These are phyloP conservation scores for Petrea volubilis DNA, from an alignment of 257 asterid genomes.

Conservation along the genomic window DNA sequence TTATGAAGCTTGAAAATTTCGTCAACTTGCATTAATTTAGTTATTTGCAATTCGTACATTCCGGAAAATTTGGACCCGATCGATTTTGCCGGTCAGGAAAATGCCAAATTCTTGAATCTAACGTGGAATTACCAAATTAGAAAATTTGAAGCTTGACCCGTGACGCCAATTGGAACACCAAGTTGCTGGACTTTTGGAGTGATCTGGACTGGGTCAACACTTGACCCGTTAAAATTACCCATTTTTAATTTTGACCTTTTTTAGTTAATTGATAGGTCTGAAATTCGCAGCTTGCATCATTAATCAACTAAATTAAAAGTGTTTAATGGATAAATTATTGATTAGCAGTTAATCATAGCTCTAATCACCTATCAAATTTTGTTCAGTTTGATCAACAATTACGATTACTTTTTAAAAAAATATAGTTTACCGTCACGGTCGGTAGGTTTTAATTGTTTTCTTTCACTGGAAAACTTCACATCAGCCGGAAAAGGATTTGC, in stretches of 20 bases:
- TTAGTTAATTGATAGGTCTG: background rate
- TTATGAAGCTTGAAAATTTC: background rate
- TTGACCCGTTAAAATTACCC: background rate
- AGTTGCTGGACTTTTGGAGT: background rate
- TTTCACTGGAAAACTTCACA: no score
- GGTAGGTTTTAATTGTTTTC: no score
- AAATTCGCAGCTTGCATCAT: background rate
- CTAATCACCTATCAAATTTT: no score
- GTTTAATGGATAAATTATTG: no score
- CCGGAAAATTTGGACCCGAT: background rate
- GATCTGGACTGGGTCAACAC: background rate
- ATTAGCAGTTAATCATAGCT: no score
- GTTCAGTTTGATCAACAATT: no score
- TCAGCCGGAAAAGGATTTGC: no score
- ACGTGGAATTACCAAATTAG: background rate
- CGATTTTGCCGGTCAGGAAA: background rate
- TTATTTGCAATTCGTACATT: background rate
- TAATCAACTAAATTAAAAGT: no score
- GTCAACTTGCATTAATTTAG: background rate
- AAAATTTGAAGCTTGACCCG: background rate
- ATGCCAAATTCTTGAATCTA: background rate
- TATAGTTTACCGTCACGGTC: no score
- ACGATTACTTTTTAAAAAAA: no score
- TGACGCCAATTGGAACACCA: background rate
- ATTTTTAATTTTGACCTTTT: background rate